Evolutionary conservation across 805 yeast species (phyloP).

Genomic region (Priceomyces haplophilus): DNA sequence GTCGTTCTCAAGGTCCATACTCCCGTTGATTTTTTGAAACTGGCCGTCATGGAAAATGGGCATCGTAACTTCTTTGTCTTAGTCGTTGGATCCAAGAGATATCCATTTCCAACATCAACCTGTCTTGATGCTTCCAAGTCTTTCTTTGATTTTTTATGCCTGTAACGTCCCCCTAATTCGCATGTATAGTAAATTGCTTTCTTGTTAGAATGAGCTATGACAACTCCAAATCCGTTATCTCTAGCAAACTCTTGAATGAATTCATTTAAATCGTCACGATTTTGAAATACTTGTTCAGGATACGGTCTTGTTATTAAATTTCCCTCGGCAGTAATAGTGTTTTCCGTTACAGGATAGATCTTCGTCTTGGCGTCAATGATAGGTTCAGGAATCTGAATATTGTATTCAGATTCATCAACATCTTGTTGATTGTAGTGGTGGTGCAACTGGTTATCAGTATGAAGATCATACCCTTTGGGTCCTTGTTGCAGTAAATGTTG

Average conservation of each 20-base stretch:
- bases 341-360: conserved; percentile 42
- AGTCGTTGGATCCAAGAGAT: conserved; percentile 38
- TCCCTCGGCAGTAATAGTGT: conserved; percentile 47
- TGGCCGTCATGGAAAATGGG: conserved; percentile 60
- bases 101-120: conserved; percentile 30
- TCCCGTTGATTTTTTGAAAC: conserved; percentile 46
- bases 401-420: conserved; percentile 38
- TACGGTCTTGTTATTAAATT: conserved; percentile 52
- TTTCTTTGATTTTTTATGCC: conserved; percentile 44
- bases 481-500: conserved; percentile 13
- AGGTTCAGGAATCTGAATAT: conserved; percentile 47
- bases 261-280: conserved; percentile 49
- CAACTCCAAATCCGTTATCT: conserved; percentile 57
- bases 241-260: conserved; percentile 55
- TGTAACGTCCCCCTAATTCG: conserved; percentile 54
- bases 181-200: conserved; percentile 60
- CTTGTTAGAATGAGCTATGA: conserved; percentile 55
- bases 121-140: conserved; percentile 20
- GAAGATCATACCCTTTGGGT: conserved; percentile 10
- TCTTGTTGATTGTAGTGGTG: conserved; percentile 14
- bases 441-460: conserved; percentile 9
- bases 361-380: conserved; percentile 41
- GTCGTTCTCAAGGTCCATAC: conserved; percentile 53
- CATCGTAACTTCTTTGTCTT: conserved; percentile 53
- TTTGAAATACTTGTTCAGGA: conserved; percentile 51